Conservation (phyloP, 106 monocot species). For the Ottelia alismoides region DNA sequence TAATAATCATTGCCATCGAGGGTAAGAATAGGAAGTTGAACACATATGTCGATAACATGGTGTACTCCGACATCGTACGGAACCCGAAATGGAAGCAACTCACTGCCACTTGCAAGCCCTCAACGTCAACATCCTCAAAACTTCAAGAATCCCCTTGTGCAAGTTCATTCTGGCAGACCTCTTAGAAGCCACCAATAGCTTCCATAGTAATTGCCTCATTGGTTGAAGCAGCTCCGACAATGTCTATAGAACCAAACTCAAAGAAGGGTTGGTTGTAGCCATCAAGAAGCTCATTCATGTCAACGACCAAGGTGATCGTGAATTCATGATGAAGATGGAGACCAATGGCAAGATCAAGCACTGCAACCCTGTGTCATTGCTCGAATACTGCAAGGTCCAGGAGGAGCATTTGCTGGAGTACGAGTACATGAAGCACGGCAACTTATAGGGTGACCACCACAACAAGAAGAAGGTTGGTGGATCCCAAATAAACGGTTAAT, state of each 20-base stretch:
- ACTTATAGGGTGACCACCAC: slow-evolving; percentile 3
- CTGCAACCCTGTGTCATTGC: slow-evolving; percentile 45
- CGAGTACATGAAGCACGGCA: slow-evolving; percentile 15
- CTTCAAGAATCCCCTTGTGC: slow-evolving; percentile 59
- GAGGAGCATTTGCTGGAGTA: slow-evolving; percentile 8
- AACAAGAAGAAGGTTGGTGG: slow-evolving; percentile 4
- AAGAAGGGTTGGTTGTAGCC: slow-evolving; percentile 44
- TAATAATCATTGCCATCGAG: slow-evolving; percentile 49
- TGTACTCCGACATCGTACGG: slow-evolving; percentile 30
- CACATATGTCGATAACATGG: slow-evolving; percentile 40
- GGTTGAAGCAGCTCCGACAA: slow-evolving; percentile 61
- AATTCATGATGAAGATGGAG: slow-evolving; percentile 70
- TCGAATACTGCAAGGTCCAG: slow-evolving; percentile 6
- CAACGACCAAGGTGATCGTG: slow-evolving; percentile 53
- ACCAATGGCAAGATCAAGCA: slow-evolving; percentile 67
- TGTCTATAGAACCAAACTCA: slow-evolving; percentile 47
- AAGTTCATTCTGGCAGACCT: slow-evolving; percentile 55
- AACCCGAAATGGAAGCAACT: slow-evolving; percentile 77
- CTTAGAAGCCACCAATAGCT: slow-evolving; percentile 67
- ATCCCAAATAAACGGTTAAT: slow-evolving; percentile 47
- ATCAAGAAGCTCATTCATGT: slow-evolving; percentile 66
- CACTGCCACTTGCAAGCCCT: slow-evolving; percentile 48
- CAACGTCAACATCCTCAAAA: slow-evolving; percentile 69
- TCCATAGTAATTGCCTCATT: slow-evolving; percentile 47
- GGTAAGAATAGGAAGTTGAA: slow-evolving; percentile 32